phyloP scores from a whole-genome alignment of 208 protist species.

The Tritrichomonas musculus region DNA sequence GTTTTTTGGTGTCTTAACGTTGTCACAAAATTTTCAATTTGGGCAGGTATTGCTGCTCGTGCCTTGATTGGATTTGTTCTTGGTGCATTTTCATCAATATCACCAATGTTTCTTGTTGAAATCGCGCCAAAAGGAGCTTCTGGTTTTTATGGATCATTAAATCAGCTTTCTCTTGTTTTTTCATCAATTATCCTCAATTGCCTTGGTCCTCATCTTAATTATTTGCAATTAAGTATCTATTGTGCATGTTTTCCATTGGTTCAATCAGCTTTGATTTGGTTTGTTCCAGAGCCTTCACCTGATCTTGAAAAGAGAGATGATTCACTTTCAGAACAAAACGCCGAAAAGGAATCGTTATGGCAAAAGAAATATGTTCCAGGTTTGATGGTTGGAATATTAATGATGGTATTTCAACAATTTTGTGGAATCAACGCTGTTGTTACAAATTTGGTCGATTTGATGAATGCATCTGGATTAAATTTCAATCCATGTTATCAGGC shows the following conservation, averaged over 20 bases:
- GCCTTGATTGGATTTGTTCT: not conserved
- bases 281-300: not conserved
- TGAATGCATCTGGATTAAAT: not conserved
- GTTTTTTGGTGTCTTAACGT: not conserved
- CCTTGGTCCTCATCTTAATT: not conserved
- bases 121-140: not conserved
- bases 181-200: not conserved
- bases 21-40: not conserved
- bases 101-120: not conserved
- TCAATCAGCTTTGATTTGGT: not conserved
- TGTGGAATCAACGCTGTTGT: not conserved
- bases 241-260: not conserved
- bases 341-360: not conserved
- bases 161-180: not conserved
- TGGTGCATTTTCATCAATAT: not conserved
- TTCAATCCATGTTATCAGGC: too few species aligned
- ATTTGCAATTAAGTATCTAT: not conserved
- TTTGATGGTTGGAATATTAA: not conserved
- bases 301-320: not conserved
- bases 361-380: not conserved
- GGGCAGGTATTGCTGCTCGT: not conserved
- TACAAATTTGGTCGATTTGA: not conserved
- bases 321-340: not conserved
- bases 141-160: not conserved
- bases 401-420: slow-evolving; percentile 4